A percentile compares a stretch with the other conserved stretches of the same genome.
phyloP scores from a whole-genome alignment of 768 basidiomycete species.

The Rhodocollybia butyracea region DNA sequence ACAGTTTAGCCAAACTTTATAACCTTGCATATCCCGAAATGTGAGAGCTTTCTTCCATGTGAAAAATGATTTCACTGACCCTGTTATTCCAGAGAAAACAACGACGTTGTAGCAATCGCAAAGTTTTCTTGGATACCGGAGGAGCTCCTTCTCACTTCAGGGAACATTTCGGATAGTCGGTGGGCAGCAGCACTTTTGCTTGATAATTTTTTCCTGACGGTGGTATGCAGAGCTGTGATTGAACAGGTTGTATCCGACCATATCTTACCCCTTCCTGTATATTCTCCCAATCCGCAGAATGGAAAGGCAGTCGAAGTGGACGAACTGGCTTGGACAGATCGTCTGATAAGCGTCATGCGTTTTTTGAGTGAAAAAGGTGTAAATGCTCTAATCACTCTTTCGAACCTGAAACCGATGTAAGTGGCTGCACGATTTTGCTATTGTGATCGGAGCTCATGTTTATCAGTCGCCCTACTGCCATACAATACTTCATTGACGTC shows the following conservation, averaged over 20 bases:
- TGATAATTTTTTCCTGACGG: neutral
- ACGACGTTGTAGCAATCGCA: slow-evolving; percentile 62
- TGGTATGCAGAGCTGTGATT: slow-evolving; percentile 44
- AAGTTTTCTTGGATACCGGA: slow-evolving; percentile 96
- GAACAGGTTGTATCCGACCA: slow-evolving; percentile 71
- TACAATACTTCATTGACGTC: slow-evolving; percentile 64
- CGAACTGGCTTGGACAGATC: slow-evolving; percentile 83
- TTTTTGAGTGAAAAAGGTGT: slow-evolving; percentile 60
- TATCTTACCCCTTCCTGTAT: slow-evolving; percentile 74
- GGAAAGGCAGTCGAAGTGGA: slow-evolving; percentile 52
- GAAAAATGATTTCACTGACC: slow-evolving; percentile 3
- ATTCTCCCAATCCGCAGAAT: slow-evolving; percentile 20
- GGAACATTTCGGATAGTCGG: slow-evolving; percentile 57
- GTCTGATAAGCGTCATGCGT: slow-evolving; percentile 69
- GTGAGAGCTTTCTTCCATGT: slow-evolving; percentile 43
- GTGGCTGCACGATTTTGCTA: slow-evolving; percentile 1
- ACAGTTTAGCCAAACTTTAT: slow-evolving; percentile 74
- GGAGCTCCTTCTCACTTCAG: slow-evolving; percentile 55
- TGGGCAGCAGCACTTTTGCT: slow-evolving; percentile 26
- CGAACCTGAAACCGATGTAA: slow-evolving; percentile 61
- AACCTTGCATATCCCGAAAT: slow-evolving; percentile 85
- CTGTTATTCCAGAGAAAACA: slow-evolving; percentile 60
- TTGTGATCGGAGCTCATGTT: neutral
- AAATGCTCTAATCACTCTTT: slow-evolving; percentile 55
- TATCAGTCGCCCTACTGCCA: slow-evolving; percentile 63